These are phyloP conservation scores for Atkinsonella hypoxylon DNA, from an alignment of 2,329 filamentous ascomycete species.

Conservation along the genomic window DNA sequence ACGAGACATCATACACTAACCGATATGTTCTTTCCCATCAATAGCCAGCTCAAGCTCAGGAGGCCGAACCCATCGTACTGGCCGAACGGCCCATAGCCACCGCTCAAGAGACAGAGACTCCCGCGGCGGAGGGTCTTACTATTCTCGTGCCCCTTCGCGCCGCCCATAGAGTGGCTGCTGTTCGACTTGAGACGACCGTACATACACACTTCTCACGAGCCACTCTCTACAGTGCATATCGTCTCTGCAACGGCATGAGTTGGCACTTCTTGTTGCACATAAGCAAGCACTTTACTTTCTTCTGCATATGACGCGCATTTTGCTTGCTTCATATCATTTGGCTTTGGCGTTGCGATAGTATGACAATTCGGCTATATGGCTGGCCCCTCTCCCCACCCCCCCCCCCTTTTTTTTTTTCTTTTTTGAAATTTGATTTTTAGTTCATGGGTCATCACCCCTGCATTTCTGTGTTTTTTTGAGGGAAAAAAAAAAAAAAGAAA, in stretches of 20 bases:
- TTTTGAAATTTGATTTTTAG: neutral
- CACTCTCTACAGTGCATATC: neutral
- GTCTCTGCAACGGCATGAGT: neutral
- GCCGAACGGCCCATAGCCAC: constrained; percentile 3
- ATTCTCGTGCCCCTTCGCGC: constrained; percentile 4
- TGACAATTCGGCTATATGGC: neutral
- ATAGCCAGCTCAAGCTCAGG: constrained; percentile 14
- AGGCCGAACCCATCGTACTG: constrained; percentile 9
- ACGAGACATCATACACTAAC: neutral
- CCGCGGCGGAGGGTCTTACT: constrained; percentile 3
- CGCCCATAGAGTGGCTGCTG: constrained; percentile 3
- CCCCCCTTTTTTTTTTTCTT: too few species aligned
- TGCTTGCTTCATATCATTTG: neutral
- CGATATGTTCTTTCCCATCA: neutral
- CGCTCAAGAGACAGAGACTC: constrained; percentile 6
- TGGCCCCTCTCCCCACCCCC: too few species aligned
- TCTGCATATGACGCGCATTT: neutral
- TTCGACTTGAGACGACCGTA: neutral
- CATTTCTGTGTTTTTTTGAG: too few species aligned
- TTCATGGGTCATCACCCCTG: neutral
- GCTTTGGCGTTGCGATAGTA: neutral
- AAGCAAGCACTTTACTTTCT: neutral
- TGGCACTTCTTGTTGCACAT: neutral
- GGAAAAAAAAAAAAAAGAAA: too few species aligned
- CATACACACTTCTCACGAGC: neutral